Conservation (phyloP, 2,329 filamentous ascomycete species). For the Neurospora sp. region DNA sequence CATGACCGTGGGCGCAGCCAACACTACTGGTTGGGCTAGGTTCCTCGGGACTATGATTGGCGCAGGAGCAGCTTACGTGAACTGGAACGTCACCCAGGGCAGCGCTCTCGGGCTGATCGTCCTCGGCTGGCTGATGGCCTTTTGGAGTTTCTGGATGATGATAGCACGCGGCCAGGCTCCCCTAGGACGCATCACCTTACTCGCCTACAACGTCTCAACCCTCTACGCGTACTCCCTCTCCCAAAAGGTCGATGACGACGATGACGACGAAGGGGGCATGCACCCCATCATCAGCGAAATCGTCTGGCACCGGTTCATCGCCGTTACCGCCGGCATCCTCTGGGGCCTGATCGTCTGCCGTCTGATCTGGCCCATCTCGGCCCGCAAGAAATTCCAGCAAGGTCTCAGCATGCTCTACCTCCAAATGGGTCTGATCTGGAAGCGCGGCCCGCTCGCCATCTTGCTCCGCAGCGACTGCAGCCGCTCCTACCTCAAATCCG, state of each 20-base stretch:
- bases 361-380: conserved; percentile 88
- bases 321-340: conserved; percentile 76
- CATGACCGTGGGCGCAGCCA: conserved; percentile 94
- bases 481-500: conserved; percentile 71
- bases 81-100: conserved; percentile 68
- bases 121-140: conserved; percentile 70
- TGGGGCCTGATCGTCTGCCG: conserved; percentile 91
- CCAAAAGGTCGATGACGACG: conserved; percentile 66
- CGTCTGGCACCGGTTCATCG: conserved; percentile 73
- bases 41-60: conserved; percentile 82
- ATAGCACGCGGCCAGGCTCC: conserved; percentile 75
- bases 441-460: conserved; percentile 74
- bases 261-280: conserved; percentile 80
- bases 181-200: conserved; percentile 83
- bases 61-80: conserved; percentile 61
- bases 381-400: conserved; percentile 77
- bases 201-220: conserved; percentile 92
- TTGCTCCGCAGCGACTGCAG: conserved; percentile 51
- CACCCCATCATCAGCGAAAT: conserved; percentile 83
- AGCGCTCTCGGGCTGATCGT: conserved; percentile 69
- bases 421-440: conserved; percentile 94
- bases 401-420: conserved; percentile 87
- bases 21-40: conserved; percentile 80
- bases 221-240: conserved; percentile 89
- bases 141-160: conserved; percentile 85